Percentiles rank a stretch among this genome's conserved stretches.
These are phyloP conservation scores for Vaccinium macrocarpon DNA, from an alignment of 148 eudicot genomes.

Conservation along the genomic window DNA sequence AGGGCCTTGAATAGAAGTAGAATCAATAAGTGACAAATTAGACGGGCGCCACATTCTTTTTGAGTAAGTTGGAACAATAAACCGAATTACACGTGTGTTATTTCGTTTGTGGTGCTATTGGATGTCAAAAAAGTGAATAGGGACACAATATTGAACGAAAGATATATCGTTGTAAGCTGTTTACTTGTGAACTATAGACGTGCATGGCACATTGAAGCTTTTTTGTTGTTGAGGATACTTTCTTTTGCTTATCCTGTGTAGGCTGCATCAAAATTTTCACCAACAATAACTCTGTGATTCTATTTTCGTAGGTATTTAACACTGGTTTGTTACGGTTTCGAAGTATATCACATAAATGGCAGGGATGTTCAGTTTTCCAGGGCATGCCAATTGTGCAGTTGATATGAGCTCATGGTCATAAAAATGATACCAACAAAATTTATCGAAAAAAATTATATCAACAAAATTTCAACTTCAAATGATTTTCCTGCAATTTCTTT, in stretches of 20 bases:
- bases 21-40: not conserved
- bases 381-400: not conserved
- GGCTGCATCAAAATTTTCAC: not conserved
- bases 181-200: not conserved
- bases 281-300: not conserved
- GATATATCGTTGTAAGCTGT: not conserved
- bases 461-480: not conserved
- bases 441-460: not conserved
- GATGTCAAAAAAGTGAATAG: not conserved
- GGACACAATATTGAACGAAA: not conserved
- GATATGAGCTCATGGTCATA: not conserved
- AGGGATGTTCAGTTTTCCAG: not conserved
- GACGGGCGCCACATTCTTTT: not conserved
- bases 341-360: not conserved
- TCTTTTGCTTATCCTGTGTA: not conserved
- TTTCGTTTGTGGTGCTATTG: not conserved
- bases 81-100: not conserved
- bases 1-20: not conserved
- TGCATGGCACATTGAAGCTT: not conserved
- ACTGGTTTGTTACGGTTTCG: not conserved
- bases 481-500: not conserved
- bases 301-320: not conserved
- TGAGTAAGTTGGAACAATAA: not conserved
- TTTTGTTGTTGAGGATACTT: not conserved
- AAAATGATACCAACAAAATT: not conserved